A percentile compares a stretch with the other conserved stretches of the same genome.
Evolutionary conservation across 352 stramenopile species (phyloP).

Genomic region (Phytophthora pluvialis): DNA sequence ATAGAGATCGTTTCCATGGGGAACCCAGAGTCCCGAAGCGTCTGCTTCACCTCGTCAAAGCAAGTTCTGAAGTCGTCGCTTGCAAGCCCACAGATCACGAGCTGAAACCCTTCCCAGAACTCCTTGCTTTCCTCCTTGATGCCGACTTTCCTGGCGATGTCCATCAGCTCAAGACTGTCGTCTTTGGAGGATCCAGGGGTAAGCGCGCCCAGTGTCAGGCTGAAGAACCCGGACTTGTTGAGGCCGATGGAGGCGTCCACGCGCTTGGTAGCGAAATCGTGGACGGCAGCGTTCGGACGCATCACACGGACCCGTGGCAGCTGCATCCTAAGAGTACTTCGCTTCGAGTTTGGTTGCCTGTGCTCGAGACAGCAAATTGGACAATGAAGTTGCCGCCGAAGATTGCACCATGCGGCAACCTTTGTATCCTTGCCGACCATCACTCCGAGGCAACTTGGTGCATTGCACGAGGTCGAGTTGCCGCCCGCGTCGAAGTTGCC

Average conservation of each 20-base stretch:
- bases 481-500: too few relatives aligned
- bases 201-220: conserved; percentile 5
- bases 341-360: background rate
- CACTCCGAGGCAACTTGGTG: conserved; percentile 6
- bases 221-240: conserved; percentile 14
- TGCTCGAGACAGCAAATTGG: conserved; percentile 10
- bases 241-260: conserved; percentile 4
- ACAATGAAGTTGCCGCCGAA: conserved; percentile 1
- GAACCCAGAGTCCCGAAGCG: background rate
- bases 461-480: too few relatives aligned
- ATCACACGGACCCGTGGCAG: background rate
- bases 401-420: too few relatives aligned
- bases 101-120: background rate
- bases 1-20: conserved; percentile 2
- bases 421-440: conserved; percentile 3
- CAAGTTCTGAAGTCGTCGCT: conserved; percentile 6
- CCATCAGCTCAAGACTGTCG: background rate
- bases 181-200: background rate
- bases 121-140: conserved; percentile 4
- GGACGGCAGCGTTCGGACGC: background rate
- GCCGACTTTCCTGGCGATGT: background rate
- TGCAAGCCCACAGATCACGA: conserved; percentile 1
- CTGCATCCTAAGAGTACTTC: background rate
- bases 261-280: background rate
- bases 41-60: conserved; percentile 12